Percentiles rank a stretch among this genome's conserved stretches.
phyloP scores from a whole-genome alignment of 495 filamentous ascomycete species.

The Hypomontagnella submonticulosa region DNA sequence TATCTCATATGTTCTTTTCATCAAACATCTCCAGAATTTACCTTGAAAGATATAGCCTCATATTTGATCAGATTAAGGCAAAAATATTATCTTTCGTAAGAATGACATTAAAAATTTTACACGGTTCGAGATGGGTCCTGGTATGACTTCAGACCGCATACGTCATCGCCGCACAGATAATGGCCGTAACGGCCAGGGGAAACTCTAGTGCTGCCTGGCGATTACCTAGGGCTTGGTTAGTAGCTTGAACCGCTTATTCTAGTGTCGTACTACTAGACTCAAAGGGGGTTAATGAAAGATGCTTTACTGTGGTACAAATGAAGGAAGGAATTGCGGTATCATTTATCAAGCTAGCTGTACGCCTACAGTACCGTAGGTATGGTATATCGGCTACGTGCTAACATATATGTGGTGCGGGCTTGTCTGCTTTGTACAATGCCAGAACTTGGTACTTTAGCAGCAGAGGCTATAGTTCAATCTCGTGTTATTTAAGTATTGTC shows the following conservation, averaged over 20 bases:
- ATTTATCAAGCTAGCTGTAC: conserved; percentile 14
- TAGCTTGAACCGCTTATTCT: conserved; percentile 18
- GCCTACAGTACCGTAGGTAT: no score
- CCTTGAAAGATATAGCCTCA: no score
- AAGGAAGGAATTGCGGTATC: conserved; percentile 25
- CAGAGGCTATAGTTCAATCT: no score
- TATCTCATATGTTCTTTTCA: no score
- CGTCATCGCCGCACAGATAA: conserved; percentile 35
- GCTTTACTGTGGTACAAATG: conserved; percentile 14
- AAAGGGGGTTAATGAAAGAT: conserved; percentile 19
- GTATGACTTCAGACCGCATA: conserved; percentile 8
- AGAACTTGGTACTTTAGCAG: no score
- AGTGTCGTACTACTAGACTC: conserved; percentile 15
- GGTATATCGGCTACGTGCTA: not conserved
- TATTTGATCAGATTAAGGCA: no score
- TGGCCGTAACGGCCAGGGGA: conserved; percentile 29
- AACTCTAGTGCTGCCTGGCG: conserved; percentile 13
- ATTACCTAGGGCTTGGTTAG: not conserved
- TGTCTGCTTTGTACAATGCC: no score
- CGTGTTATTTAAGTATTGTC: no score
- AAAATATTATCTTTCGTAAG: not conserved
- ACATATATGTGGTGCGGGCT: not conserved
- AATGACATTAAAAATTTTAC: not conserved
- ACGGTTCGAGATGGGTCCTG: no score
- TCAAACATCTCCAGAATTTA: no score